Evolutionary conservation across 2,329 filamentous ascomycete genomes (phyloP), one percentile per base, ranked within the genome.

Genomic region (Sclerotinia sclerotiorum): DNA sequence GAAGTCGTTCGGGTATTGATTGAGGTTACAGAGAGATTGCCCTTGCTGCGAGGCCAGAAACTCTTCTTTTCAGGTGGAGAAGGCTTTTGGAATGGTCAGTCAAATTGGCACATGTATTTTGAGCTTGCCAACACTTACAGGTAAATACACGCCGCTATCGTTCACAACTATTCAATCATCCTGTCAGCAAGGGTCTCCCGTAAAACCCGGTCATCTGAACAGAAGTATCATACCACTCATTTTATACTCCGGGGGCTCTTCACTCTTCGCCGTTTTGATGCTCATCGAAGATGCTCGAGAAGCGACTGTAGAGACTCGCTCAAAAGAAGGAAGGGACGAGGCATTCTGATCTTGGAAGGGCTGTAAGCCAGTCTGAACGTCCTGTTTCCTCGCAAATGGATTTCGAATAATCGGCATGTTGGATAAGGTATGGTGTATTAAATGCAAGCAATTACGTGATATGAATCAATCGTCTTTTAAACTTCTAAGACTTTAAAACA

Each of bases 61-160:
- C 85, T 85, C 77, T 92, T 92, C 78, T 92, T 92, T 80, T 97
- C 93, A 19, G 89, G 87, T 2, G 94, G 93, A 11, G 94, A 97
- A n/a, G 94, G 94, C 86, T 94, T 78, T 54, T 29, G 71, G 44
- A 52, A 56, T 63, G 66, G 69, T 75, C 69, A 77, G 74, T 74
- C 68, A 73, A 70, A 72, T 78, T 72, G 27, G 11, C 39, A 54
- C 27, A 27, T 17, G 32, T 10, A 27, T n/a, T 24, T 10, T 24
- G 35, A 27, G 39, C 27, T 24, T 54, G 21, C 17, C n/a, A 15
- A 54, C 51, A 73, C 87, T 80, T 88, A 95, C 93, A 75, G 94
- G 94, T 73, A 98, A 87, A 81, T 97, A 98, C 71, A 97, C 91
- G 73, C 94, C 94, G 79, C 91, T 96, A 80, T 97, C 94, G 78